Percentiles rank a stretch among this genome's conserved stretches.
phyloP scores from a whole-genome alignment of 805 yeast species.

The Citeromyces nyonsensis region DNA sequence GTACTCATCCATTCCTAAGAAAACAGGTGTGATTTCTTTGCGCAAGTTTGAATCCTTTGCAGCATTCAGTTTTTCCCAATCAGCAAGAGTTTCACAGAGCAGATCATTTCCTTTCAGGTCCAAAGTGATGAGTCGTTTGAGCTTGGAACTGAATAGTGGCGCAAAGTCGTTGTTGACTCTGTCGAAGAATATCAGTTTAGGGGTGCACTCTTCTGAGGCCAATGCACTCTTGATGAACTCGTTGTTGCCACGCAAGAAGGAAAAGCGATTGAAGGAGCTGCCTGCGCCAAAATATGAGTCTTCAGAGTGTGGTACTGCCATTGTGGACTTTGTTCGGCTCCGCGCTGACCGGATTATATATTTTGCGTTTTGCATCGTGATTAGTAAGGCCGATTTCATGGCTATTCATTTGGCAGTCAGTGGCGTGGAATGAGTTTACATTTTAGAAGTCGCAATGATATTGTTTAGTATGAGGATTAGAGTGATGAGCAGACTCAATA shows the following conservation, averaged over 20 bases:
- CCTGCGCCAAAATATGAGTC: slow-evolving; percentile 12
- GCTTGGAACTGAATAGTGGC: slow-evolving; percentile 5
- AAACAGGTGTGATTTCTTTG: slow-evolving; percentile 16
- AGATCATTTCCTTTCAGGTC: too few relatives aligned
- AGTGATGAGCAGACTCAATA: too few relatives aligned
- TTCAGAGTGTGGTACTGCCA: too few relatives aligned
- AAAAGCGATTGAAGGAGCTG: slow-evolving; percentile 41
- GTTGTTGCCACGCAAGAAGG: slow-evolving; percentile 42
- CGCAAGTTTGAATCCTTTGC: slow-evolving; percentile 4
- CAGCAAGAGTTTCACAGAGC: slow-evolving; percentile 2
- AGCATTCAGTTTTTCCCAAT: slow-evolving; percentile 10
- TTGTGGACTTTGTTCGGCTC: too few relatives aligned
- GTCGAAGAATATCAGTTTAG: slow-evolving; percentile 32
- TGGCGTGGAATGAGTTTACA: too few relatives aligned
- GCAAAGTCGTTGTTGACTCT: slow-evolving; percentile 6
- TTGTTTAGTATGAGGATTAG: too few relatives aligned
- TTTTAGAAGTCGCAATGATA: too few relatives aligned
- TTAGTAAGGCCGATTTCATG: too few relatives aligned
- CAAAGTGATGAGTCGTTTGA: too few relatives aligned
- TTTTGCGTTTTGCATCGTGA: too few relatives aligned
- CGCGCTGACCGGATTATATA: too few relatives aligned
- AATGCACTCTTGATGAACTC: slow-evolving; percentile 32
- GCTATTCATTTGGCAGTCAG: too few relatives aligned
- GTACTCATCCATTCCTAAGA: slow-evolving; percentile 32
- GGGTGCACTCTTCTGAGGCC: slow-evolving; percentile 7